Conservation (phyloP, 2,329 filamentous ascomycete genomes). For the Fusarium gaditjirri region DNA sequence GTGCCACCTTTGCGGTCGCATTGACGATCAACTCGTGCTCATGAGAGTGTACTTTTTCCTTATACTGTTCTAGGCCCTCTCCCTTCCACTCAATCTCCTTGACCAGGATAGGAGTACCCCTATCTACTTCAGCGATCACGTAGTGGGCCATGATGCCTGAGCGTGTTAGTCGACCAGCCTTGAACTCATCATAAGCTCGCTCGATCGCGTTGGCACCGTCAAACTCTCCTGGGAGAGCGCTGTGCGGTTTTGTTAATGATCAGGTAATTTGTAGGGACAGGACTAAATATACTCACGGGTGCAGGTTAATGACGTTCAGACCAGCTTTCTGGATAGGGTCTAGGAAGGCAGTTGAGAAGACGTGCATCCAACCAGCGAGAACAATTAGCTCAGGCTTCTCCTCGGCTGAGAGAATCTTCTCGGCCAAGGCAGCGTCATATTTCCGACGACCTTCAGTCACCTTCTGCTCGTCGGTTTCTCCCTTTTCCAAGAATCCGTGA, state of each 20-base stretch:
- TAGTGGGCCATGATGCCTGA: slow-evolving; percentile 94
- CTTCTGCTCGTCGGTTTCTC: slow-evolving; percentile 68
- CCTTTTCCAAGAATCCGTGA: slow-evolving; percentile 70
- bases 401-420: slow-evolving; percentile 61
- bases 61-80: slow-evolving; percentile 72
- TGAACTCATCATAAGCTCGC: slow-evolving; percentile 78
- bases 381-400: slow-evolving; percentile 79
- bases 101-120: slow-evolving; percentile 77
- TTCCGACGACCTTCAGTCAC: slow-evolving; percentile 69
- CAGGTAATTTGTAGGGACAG: slow-evolving; percentile 21
- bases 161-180: slow-evolving; percentile 70
- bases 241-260: slow-evolving; percentile 51
- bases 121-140: slow-evolving; percentile 83
- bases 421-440: slow-evolving; percentile 81
- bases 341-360: slow-evolving; percentile 77
- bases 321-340: slow-evolving; percentile 70
- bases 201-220: slow-evolving; percentile 83
- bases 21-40: slow-evolving; percentile 86
- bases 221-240: slow-evolving; percentile 67
- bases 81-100: slow-evolving; percentile 74
- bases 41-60: slow-evolving; percentile 76
- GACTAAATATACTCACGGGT: slow-evolving; percentile 77
- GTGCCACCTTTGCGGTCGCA: slow-evolving; percentile 66
- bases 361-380: slow-evolving; percentile 89
- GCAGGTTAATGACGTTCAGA: slow-evolving; percentile 82